Conservation (phyloP, 2,329 filamentous ascomycete species). For the Diplodia intermedia region DNA sequence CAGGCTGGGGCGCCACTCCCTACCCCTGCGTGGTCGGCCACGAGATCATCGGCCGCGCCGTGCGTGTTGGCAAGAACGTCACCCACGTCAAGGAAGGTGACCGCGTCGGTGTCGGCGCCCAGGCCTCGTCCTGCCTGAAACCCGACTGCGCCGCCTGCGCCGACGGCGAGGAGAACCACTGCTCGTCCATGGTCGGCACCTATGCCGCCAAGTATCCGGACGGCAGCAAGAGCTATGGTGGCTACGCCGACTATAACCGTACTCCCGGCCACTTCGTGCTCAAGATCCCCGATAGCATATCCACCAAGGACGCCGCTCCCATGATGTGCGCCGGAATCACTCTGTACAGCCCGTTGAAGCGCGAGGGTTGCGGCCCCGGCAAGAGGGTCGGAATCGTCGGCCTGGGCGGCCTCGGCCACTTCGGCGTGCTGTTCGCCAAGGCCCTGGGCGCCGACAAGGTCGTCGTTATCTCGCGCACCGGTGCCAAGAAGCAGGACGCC, state of each 20-base stretch:
- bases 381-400: slow-evolving; percentile 75
- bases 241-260: slow-evolving; percentile 63
- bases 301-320: slow-evolving; percentile 64
- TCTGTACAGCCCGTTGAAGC: slow-evolving; percentile 70
- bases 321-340: slow-evolving; percentile 83
- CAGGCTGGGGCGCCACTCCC: slow-evolving; percentile 55
- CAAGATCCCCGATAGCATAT: slow-evolving; percentile 60
- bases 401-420: slow-evolving; percentile 76
- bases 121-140: slow-evolving; percentile 56
- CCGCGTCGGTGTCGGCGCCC: slow-evolving; percentile 61
- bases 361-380: slow-evolving; percentile 72
- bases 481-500: slow-evolving; percentile 65
- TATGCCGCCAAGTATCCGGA: slow-evolving; percentile 66
- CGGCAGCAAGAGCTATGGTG: slow-evolving; percentile 71
- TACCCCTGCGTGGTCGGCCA: slow-evolving; percentile 53
- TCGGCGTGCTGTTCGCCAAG: slow-evolving; percentile 73
- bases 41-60: slow-evolving; percentile 51
- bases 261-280: slow-evolving; percentile 65
- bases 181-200: slow-evolving; percentile 60
- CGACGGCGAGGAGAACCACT: slow-evolving; percentile 54
- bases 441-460: slow-evolving; percentile 72
- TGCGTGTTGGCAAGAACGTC: slow-evolving; percentile 45
- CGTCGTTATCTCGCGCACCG: slow-evolving; percentile 68
- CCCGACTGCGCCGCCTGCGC: slow-evolving; percentile 61
- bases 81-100: slow-evolving; percentile 65